Conservation (phyloP, 2,329 filamentous ascomycete species). For the Ophiobolus disseminans region DNA sequence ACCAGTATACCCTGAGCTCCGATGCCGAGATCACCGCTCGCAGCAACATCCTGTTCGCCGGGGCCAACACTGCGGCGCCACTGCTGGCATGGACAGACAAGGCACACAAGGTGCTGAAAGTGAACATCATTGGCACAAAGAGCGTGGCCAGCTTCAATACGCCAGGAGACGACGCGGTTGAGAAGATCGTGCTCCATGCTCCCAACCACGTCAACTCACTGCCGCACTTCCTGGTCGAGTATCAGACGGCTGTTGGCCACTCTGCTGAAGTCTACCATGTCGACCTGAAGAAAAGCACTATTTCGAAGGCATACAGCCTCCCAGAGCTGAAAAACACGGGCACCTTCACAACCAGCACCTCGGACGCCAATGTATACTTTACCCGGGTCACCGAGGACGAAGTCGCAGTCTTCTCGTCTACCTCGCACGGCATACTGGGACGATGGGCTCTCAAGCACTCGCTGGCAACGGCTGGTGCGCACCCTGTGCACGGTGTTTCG, state of each 20-base stretch:
- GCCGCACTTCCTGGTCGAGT: slow-evolving; percentile 86
- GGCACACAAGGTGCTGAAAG: slow-evolving; percentile 66
- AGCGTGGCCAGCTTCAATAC: slow-evolving; percentile 53
- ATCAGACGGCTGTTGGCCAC: slow-evolving; percentile 71
- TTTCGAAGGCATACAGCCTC: slow-evolving; percentile 81
- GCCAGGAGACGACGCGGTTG: slow-evolving; percentile 50
- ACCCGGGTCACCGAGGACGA: slow-evolving; percentile 80
- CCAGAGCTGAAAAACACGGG: slow-evolving; percentile 74
- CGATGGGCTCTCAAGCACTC: slow-evolving; percentile 69
- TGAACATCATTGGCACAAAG: slow-evolving; percentile 70
- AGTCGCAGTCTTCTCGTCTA: slow-evolving; percentile 75
- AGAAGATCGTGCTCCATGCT: slow-evolving; percentile 71
- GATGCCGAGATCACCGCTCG: slow-evolving; percentile 74
- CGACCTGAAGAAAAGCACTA: slow-evolving; percentile 70
- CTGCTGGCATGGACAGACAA: slow-evolving; percentile 78
- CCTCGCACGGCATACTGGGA: slow-evolving; percentile 76
- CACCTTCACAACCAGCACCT: slow-evolving; percentile 78
- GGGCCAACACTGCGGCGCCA: slow-evolving; percentile 76
- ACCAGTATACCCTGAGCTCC: slow-evolving; percentile 74
- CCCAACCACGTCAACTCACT: slow-evolving; percentile 74
- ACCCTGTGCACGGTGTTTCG: slow-evolving; percentile 72
- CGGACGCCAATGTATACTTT: slow-evolving; percentile 86
- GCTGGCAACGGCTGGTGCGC: slow-evolving; percentile 32
- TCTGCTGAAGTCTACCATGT: slow-evolving; percentile 89
- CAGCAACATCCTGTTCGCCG: slow-evolving; percentile 75